phyloP scores from a whole-genome alignment of 192 early-diverging fungal genomes.

The Umbelopsis ramanniana region DNA sequence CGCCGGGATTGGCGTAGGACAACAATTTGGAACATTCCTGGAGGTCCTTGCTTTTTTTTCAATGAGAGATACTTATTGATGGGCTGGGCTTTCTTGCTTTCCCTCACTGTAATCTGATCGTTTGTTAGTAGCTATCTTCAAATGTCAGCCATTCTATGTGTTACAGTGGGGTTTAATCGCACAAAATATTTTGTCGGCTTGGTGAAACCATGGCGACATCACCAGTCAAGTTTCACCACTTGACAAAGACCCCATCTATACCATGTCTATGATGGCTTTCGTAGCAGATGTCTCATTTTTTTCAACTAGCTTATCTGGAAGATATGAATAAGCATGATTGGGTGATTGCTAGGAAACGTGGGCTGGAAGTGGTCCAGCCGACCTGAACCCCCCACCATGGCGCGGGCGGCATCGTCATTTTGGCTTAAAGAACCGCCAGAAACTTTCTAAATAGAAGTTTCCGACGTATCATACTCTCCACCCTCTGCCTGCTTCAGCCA shows the following conservation, averaged over 20 bases:
- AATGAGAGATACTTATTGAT: neutral
- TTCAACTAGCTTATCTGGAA: no score
- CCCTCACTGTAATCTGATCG: neutral
- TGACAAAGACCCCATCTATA: no score
- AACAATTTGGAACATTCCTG: constrained; percentile 15
- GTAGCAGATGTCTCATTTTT: no score
- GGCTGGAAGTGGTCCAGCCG: neutral
- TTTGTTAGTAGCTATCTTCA: neutral
- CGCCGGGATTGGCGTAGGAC: constrained; percentile 18
- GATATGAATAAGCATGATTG: neutral
- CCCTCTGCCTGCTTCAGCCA: neutral
- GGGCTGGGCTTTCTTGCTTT: neutral
- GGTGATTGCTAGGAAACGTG: neutral
- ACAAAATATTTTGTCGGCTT: neutral
- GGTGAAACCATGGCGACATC: no score
- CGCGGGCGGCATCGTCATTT: neutral
- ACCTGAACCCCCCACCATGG: neutral
- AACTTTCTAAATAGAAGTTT: constrained; percentile 16
- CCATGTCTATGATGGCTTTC: no score
- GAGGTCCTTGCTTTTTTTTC: neutral
- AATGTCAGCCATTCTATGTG: neutral
- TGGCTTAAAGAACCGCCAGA: constrained; percentile 16
- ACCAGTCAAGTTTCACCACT: no score
- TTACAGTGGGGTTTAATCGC: neutral
- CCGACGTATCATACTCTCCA: neutral